Evolutionary conservation across 768 basidiomycete species (phyloP), one percentile per base, ranked within the genome.

Genomic region (Mycena floridula): DNA sequence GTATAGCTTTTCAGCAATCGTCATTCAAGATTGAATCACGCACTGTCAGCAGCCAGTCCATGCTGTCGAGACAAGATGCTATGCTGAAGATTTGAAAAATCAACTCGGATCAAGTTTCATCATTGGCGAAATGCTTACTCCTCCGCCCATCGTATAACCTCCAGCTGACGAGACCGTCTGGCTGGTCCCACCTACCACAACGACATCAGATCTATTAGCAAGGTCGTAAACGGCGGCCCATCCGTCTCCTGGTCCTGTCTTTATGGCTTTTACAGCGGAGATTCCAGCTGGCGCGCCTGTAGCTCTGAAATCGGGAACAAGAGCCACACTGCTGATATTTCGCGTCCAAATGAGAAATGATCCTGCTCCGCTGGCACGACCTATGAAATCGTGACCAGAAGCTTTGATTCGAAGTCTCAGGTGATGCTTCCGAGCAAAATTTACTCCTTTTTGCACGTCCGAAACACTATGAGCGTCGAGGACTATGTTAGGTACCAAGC

Each of bases 281-380:
- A 30, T 9, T 9, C 28, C 28, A 16, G 16, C 28, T 9, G 28
- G 28, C 9, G 28, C 28, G 28, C 28, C 28, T 9, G 9, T 30
- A 9, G 28, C 9, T 30, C 28, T 9, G 16, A 30, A 30, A 16
- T 9, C 9, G 16, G 28, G 28, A 16, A 30, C 16, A 16, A 30
- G 9, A 30, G 28, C 9, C 28, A 30, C 9, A 30, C 16, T 30
- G 9, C 28, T 30, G 9, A 63, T 53, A 28, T 68, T 51, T 21
- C 63, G 63, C 2, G 62, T 69, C 66, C 66, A 69, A 32, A 68
- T 50, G 18, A 61, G 28, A 25, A 69, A 60, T 3, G 63, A 54
- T 4, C 58, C 60, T 35, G 52, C 50, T 4, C 54, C 62, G 4
- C 59, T 43, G 26, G 60, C 60, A 15, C 64, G 59, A 20, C 67